Percentiles rank a stretch among this genome's conserved stretches.
These are phyloP conservation scores for Verbena officinalis DNA, from an alignment of 257 asterid genomes.

Conservation along the genomic window DNA sequence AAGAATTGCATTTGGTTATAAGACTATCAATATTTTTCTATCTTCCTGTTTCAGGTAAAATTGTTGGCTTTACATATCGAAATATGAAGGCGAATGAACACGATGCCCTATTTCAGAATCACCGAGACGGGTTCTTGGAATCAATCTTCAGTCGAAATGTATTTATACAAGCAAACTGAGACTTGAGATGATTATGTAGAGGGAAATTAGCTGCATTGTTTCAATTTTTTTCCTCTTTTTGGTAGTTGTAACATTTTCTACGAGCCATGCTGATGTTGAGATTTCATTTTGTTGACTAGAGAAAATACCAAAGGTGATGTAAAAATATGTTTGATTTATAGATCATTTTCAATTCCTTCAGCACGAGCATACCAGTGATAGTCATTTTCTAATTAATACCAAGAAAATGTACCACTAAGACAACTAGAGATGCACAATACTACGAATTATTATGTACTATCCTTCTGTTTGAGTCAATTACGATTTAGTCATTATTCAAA, in stretches of 20 bases:
- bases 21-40: not conserved
- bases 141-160: slow-evolving; percentile 17
- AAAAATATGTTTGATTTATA: not conserved
- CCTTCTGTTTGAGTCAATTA: too few relatives aligned
- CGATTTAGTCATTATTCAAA: too few relatives aligned
- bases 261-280: not conserved
- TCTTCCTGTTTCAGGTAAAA: slow-evolving; percentile 24
- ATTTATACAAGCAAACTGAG: not conserved
- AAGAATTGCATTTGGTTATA: not conserved
- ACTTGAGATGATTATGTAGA: slow-evolving; percentile 7
- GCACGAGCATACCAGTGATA: too few relatives aligned
- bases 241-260: slow-evolving; percentile 26
- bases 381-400: too few relatives aligned
- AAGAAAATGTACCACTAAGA: too few relatives aligned
- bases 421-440: too few relatives aligned
- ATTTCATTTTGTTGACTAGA: not conserved
- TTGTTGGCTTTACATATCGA: slow-evolving; percentile 11
- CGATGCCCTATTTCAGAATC: not conserved
- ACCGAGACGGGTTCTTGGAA: slow-evolving; percentile 13
- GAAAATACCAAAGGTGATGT: not conserved
- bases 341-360: not conserved
- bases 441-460: too few relatives aligned
- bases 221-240: slow-evolving; percentile 3
- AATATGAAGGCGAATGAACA: slow-evolving; percentile 8
- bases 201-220: slow-evolving; percentile 2